Base-by-base conservation (phyloP, 2,329 filamentous ascomycete genomes). In the Fusarium oligoseptatum region DNA sequence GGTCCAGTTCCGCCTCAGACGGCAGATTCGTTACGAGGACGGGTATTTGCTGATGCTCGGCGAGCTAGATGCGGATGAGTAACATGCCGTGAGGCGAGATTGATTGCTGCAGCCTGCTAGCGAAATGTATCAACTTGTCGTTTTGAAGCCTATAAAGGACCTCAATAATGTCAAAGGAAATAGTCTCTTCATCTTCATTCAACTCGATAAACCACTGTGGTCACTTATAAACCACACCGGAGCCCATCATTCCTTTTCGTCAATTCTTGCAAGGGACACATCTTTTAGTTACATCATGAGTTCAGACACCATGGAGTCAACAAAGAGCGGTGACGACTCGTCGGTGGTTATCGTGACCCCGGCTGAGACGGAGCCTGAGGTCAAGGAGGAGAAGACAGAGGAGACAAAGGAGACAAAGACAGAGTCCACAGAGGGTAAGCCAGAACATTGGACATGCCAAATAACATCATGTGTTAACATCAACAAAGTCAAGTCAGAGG, bases 271-370 rank as follows among this genome's bases (percentile, higher is more conserved):
- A 43, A 39, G 27, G 55, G 22, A 52, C 27, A 24, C n/a, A 24
- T 6, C 20, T 14, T 15, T 10, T 17, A 2, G 10, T 24, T 24
- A 36, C 64, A 52, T 29, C 48, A 75, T 75, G 73, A 60, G 68
- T 32, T 43, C 48, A 12, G 66, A 75, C n/a, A 73, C 67, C 3
- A 73, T 78, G 65, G 74, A 77, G 20, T 77, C 74, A 2, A 72
- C 60, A 52, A 77, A 75, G 68, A 70, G 69, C 65, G 77, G 76
- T 24, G 73, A 77, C 20, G 69, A 73, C 32, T 76, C 74, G 15
- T 72, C 77, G 8, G 66, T 72, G 48, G 66, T 76, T 14, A 60
- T 79, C 10, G 48, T 78, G 11, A 79, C 74, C 12, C 74, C 77
- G 3, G 68, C 72, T 37, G 77, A 78, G 17, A 70, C 73, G 9